Evolutionary conservation across 352 stramenopile genomes (phyloP), one percentile per base, ranked within the genome.

Genomic region (Phytophthora chlamydospora): DNA sequence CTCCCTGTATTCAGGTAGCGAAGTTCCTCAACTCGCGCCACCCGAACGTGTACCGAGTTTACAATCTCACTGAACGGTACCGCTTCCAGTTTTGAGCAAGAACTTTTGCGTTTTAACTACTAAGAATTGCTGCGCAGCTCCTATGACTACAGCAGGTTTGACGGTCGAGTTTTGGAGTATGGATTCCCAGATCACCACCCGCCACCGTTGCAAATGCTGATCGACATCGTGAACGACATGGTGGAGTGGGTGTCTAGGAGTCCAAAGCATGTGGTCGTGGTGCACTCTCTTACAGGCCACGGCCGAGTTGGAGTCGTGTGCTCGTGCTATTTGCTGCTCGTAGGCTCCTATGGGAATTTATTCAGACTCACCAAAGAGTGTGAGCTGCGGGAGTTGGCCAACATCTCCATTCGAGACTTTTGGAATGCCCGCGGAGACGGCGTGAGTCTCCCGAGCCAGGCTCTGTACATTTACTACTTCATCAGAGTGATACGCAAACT

Each of bases 381-480:
- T 13, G 80, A 90, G 44, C 66, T 93, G 53, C 68, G 75, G 6
- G 74, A 89, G 29, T 61, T 90, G 44, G 83, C 79, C 17, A 90
- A 91, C 62, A 62, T 62, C 3, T 77, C 84, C 43, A 89, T 93
- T 35, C 72, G 75, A 32, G 78, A 91, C 56, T 96, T 96, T 58
- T 91, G 80, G 78, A 80, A 86, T 38, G 72, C 76, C 4, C 71
- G 87, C 45, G 88, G 88, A 29, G 82, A 96, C 55, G 88, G 88
- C 27, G 88, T 95, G 52, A 76, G 81, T 12, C 92, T 90, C 60
- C 85, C 88, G 13, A 92, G 80, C 58, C 85, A 96, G 58, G 80
- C 82, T 43, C 68, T 90, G 59, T 93, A 93, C 72, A 92, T 96
- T 71, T 95, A 93, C 70, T 95, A 95, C 71, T 95, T 95, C 55